Percentiles rank a stretch among this genome's conserved stretches.
These are phyloP conservation scores for Mycena polygramma DNA, from an alignment of 768 basidiomycete species.

Conservation along the genomic window DNA sequence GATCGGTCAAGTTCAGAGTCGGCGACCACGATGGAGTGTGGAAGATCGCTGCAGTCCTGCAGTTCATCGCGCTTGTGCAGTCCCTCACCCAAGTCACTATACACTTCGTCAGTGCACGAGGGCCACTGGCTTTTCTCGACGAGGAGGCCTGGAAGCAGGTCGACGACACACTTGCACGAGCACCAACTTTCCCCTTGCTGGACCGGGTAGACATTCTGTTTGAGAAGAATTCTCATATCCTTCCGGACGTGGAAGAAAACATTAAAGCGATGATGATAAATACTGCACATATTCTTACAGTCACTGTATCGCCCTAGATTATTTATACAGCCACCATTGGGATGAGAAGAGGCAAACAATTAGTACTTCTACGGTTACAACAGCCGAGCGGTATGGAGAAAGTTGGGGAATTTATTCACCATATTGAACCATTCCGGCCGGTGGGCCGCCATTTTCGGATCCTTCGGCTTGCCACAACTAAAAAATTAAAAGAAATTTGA, in stretches of 20 bases:
- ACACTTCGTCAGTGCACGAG: slow-evolving; percentile 1
- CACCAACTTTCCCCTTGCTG: not conserved
- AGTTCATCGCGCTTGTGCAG: not conserved
- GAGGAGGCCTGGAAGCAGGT: slow-evolving; percentile 4
- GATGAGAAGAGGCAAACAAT: too few relatives aligned
- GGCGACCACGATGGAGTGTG: slow-evolving; percentile 5
- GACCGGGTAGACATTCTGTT: not conserved
- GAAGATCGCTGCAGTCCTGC: not conserved
- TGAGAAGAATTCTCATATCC: not conserved
- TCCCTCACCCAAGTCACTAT: not conserved
- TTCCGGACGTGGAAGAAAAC: not conserved
- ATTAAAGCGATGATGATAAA: not conserved
- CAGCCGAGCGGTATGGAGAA: too few relatives aligned
- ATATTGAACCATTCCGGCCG: too few relatives aligned
- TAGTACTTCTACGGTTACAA: too few relatives aligned
- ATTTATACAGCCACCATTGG: too few relatives aligned
- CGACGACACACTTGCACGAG: not conserved
- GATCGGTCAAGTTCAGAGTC: not conserved
- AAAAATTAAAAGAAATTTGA: too few relatives aligned
- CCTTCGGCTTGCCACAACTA: too few relatives aligned
- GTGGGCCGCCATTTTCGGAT: too few relatives aligned
- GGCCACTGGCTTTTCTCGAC: not conserved
- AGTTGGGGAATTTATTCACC: too few relatives aligned
- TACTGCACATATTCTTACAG: not conserved
- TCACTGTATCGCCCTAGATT: not conserved